Evolutionary conservation across 192 early-diverging fungal genomes (phyloP).

Genomic region (Allomyces macrogynus): DNA sequence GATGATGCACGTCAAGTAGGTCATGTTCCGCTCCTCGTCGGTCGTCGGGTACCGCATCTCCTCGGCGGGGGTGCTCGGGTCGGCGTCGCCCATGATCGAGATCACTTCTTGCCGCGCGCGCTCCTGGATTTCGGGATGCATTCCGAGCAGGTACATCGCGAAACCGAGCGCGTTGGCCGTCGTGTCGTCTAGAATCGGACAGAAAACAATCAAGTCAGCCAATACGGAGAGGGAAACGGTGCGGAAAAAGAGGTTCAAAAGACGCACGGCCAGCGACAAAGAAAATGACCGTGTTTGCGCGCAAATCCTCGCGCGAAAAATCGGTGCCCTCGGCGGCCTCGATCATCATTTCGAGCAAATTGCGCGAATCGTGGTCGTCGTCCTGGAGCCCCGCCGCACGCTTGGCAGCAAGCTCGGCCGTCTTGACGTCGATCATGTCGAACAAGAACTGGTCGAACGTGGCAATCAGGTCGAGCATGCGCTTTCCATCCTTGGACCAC

Average conservation of each 20-base stretch:
- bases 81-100: neutral
- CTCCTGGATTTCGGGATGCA: neutral
- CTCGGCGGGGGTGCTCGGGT: neutral
- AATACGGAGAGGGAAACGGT: neutral
- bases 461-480: too few species aligned
- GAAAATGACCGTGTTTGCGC: neutral
- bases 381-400: neutral
- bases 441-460: neutral
- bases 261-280: neutral
- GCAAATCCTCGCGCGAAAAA: neutral
- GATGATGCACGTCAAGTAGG: neutral
- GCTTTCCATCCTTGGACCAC: too few species aligned
- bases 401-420: neutral
- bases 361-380: neutral
- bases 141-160: neutral
- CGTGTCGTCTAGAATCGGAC: neutral
- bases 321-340: neutral
- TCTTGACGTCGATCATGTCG: neutral
- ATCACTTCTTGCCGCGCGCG: neutral
- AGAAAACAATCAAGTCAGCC: neutral
- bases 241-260: neutral
- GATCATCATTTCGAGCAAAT: neutral
- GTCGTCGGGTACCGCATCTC: neutral
- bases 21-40: neutral
- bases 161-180: neutral